Percentiles rank a stretch among this genome's conserved stretches.
phyloP scores from a whole-genome alignment of 768 basidiomycete species.

The Strobilomyces confusus region DNA sequence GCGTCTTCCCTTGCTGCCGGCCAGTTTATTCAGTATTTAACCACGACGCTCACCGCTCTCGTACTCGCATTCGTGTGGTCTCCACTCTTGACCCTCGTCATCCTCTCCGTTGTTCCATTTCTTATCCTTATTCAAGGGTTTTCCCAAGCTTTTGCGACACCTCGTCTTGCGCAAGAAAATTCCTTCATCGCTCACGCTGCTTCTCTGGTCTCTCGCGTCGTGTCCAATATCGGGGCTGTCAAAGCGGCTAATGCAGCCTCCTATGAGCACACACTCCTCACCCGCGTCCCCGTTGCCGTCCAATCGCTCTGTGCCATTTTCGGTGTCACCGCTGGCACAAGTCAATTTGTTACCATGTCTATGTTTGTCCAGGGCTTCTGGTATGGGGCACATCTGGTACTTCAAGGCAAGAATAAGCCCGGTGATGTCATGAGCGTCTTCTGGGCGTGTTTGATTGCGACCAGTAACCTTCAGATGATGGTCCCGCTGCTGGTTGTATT shows the following conservation, averaged over 20 bases:
- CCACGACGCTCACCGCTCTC: slow-evolving; percentile 75
- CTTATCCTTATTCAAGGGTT: slow-evolving; percentile 72
- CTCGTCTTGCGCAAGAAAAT: slow-evolving; percentile 67
- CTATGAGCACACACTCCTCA: slow-evolving; percentile 48
- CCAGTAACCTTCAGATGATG: slow-evolving; percentile 81
- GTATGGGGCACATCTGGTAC: slow-evolving; percentile 89
- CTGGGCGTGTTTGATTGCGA: slow-evolving; percentile 93
- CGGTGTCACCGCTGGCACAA: slow-evolving; percentile 63
- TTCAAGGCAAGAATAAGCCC: slow-evolving; percentile 59
- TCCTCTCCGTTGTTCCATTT: slow-evolving; percentile 84
- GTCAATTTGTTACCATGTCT: slow-evolving; percentile 79
- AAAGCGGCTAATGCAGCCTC: slow-evolving; percentile 84
- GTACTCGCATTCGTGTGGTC: slow-evolving; percentile 78
- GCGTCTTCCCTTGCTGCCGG: slow-evolving; percentile 81
- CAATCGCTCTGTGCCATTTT: slow-evolving; percentile 62
- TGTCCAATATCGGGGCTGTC: slow-evolving; percentile 79
- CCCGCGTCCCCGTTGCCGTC: slow-evolving; percentile 44
- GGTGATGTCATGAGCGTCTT: slow-evolving; percentile 95
- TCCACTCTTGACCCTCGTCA: slow-evolving; percentile 83
- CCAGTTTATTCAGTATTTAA: slow-evolving; percentile 73
- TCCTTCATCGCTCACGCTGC: slow-evolving; percentile 65
- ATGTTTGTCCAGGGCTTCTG: slow-evolving; percentile 98
- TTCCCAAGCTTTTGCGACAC: slow-evolving; percentile 66
- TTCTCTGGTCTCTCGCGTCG: slow-evolving; percentile 73
- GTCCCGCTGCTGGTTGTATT: slow-evolving; percentile 77